These are phyloP conservation scores for Wickerhamomyces chaumierensis DNA, from an alignment of 805 yeast species.

Conservation along the genomic window DNA sequence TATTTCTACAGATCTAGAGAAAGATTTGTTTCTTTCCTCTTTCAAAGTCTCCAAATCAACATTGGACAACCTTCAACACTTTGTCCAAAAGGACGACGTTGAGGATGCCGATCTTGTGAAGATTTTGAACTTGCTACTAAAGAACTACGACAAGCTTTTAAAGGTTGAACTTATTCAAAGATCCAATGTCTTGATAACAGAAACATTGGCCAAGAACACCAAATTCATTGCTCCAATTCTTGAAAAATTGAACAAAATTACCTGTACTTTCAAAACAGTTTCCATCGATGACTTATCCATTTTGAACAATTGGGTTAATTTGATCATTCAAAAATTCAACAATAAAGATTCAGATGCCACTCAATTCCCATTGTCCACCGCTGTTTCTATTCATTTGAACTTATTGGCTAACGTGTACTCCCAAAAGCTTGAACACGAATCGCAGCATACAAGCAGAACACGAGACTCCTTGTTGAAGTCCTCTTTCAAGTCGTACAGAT, in stretches of 20 bases:
- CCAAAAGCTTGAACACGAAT: conserved; percentile 17
- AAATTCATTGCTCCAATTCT: conserved; percentile 8
- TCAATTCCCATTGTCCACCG: conserved; percentile 1
- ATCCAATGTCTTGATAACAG: conserved; percentile 6
- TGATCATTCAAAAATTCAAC: conserved; percentile 21
- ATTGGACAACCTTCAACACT: not conserved
- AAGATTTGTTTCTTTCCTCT: conserved; percentile 11
- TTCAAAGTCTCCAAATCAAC: not conserved
- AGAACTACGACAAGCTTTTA: conserved; percentile 8
- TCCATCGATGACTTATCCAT: conserved; percentile 49
- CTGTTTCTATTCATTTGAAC: conserved; percentile 25
- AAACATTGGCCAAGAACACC: conserved; percentile 4
- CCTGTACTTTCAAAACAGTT: conserved; percentile 22
- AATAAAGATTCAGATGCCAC: not conserved
- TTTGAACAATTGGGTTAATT: conserved; percentile 45
- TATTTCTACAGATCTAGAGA: conserved; percentile 12
- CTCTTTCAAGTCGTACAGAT: conserved; percentile 15
- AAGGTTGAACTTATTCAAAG: conserved; percentile 3
- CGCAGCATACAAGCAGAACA: conserved; percentile 29
- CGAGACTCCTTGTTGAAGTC: conserved; percentile 24
- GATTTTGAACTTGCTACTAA: conserved; percentile 11
- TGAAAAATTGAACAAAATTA: conserved; percentile 19
- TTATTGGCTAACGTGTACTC: conserved; percentile 13
- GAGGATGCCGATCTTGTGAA: conserved; percentile 3
- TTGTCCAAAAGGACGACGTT: conserved; percentile 2